Conservation (phyloP, 208 protist genomes). For the Entamoeba nuttalli region DNA sequence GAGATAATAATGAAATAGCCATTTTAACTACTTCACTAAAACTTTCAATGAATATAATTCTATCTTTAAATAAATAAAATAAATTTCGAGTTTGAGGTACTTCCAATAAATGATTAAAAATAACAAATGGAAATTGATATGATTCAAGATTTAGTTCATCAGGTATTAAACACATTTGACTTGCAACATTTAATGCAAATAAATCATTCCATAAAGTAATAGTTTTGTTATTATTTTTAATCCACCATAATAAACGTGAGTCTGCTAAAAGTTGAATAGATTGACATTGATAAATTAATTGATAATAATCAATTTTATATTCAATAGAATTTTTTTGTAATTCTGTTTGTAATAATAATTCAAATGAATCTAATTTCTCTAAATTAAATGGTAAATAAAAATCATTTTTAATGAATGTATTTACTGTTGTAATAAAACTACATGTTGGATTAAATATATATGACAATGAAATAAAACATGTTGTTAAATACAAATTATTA, state of each 20-base stretch:
- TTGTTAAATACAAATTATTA: neutral
- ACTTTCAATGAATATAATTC: neutral
- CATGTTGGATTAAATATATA: neutral
- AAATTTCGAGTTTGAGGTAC: neutral
- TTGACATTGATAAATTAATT: neutral
- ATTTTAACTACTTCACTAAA: neutral
- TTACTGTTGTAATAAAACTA: neutral
- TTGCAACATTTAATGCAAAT: neutral
- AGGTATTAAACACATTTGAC: neutral
- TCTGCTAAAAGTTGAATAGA: neutral
- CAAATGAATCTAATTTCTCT: neutral
- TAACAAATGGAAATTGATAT: neutral
- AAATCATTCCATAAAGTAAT: neutral
- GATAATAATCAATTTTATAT: neutral
- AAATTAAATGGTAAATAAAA: neutral
- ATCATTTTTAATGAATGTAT: neutral
- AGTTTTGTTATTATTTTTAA: neutral
- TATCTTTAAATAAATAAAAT: neutral
- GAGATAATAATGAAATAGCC: neutral
- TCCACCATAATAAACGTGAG: neutral
- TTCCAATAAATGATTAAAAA: neutral
- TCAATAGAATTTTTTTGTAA: neutral
- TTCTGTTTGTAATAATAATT: neutral
- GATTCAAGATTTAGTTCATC: neutral
- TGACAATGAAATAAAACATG: neutral